Evolutionary conservation across 2,329 filamentous ascomycete species (phyloP), one percentile per base, ranked within the genome.

Genomic region (Zarea fungicola): DNA sequence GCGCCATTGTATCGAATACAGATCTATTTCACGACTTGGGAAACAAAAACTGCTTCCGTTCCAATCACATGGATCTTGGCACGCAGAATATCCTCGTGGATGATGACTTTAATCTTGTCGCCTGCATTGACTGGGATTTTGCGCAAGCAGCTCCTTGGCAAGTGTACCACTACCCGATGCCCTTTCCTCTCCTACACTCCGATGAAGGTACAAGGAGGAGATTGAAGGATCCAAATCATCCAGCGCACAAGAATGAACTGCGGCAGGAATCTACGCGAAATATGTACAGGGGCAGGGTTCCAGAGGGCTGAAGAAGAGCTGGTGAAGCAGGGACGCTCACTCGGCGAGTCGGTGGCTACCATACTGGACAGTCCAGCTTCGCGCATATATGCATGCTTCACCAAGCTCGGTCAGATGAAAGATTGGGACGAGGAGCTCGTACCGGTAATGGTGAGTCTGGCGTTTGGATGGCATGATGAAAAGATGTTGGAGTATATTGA

Each of bases 31-130:
- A 54, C 10, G 34, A 28, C 14, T 8, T 35, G n/a, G 10, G 31
- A 1, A 28, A 4, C 3, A 43, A 18, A 28, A 39, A 25, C 11
- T 61, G 11, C 7, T 47, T 58, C 49, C 59, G 55, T 29, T 49
- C 66, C 2, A 61, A 61, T 37, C 59, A 66, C 49, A 65, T 66
- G 58, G 62, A 65, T 45, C 54, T 66, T 16, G 60, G 62, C 26
- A 58, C 56, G 5, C 60, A 66, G 42, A 64, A 66, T 43, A 60
- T 67, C 18, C 49, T 66, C 1, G 55, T 66, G 16, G 61, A 65
- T 34, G 54, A 59, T 21, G 44, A 57, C 13, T 60, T 60, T 40
- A 59, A 63, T 49, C 59, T 65, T 52, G 22, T 65, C 1, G 60
- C 62, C 35, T 25, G 63, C 29, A 65, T 65, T 47, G 57, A 66